Conservation (phyloP, 1,284 basidiomycete species). For the Mrakiaceae sp. region DNA sequence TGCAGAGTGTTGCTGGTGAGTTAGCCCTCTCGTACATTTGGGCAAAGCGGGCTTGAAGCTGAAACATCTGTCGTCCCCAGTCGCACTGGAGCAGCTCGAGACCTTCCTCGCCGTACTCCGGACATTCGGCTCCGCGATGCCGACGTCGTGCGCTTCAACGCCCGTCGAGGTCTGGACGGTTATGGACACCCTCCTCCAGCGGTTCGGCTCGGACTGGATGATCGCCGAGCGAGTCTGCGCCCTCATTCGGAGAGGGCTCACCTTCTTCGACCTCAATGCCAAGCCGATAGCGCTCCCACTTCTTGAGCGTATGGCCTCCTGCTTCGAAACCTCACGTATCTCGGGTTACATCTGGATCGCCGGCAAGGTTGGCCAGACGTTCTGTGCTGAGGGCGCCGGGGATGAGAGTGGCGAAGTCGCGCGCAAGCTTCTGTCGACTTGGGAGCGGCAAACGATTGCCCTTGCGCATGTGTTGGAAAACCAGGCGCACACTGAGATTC, state of each 20-base stretch:
- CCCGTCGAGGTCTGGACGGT: constrained; percentile 72
- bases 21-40: constrained; percentile 7
- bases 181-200: constrained; percentile 65
- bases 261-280: constrained; percentile 62
- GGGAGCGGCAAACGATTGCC: constrained; percentile 61
- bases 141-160: constrained; percentile 64
- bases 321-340: constrained; percentile 71
- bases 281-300: constrained; percentile 59
- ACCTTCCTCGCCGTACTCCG: constrained; percentile 70
- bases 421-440: constrained; percentile 49
- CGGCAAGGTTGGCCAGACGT: constrained; percentile 65
- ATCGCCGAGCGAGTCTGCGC: constrained; percentile 77
- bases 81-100: constrained; percentile 79
- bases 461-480: constrained; percentile 54
- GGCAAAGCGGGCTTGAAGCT: neutral
- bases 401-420: constrained; percentile 38
- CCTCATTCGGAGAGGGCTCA: constrained; percentile 73
- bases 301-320: constrained; percentile 59
- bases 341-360: constrained; percentile 91
- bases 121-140: constrained; percentile 68
- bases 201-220: constrained; percentile 66
- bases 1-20: constrained; percentile 61
- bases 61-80: constrained; percentile 32
- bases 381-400: constrained; percentile 49
- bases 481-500: constrained; percentile 57